phyloP scores from a whole-genome alignment of 768 basidiomycete genomes.

The Scleroderma bovista region DNA sequence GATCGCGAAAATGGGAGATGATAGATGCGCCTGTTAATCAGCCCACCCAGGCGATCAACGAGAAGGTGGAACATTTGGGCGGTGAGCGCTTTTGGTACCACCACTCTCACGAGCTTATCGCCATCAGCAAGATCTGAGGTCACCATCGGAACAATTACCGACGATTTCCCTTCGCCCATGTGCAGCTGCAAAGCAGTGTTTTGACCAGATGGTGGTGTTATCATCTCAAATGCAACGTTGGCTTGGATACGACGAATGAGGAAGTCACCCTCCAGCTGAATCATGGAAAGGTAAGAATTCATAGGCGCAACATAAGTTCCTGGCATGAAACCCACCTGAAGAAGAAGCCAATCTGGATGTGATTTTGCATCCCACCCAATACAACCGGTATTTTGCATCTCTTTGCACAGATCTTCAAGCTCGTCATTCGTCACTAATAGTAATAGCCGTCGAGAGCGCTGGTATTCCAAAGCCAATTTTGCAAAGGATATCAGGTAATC shows the following conservation, averaged over 20 bases:
- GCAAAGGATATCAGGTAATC: neutral
- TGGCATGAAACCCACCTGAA: too few species aligned
- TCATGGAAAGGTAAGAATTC: neutral
- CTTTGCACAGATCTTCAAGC: too few species aligned
- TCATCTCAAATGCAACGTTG: slow-evolving; percentile 42
- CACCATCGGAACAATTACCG: slow-evolving; percentile 42
- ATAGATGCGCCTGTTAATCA: slow-evolving; percentile 43
- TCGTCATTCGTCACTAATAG: too few species aligned
- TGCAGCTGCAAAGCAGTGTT: slow-evolving; percentile 47
- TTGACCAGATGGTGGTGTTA: slow-evolving; percentile 27
- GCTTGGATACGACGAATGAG: slow-evolving; percentile 39
- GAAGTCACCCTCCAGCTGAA: slow-evolving; percentile 43
- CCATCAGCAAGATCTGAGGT: slow-evolving; percentile 38
- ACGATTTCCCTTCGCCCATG: slow-evolving; percentile 56
- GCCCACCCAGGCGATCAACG: slow-evolving; percentile 36
- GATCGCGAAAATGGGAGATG: slow-evolving; percentile 47
- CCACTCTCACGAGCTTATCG: slow-evolving; percentile 38
- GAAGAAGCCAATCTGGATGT: too few species aligned
- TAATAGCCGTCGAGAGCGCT: neutral
- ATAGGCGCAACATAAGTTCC: too few species aligned
- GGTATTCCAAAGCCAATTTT: too few species aligned
- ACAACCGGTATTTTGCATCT: too few species aligned
- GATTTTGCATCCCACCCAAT: too few species aligned
- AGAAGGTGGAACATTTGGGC: slow-evolving; percentile 48
- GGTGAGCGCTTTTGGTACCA: slow-evolving; percentile 44